A percentile compares a stretch with the other conserved stretches of the same genome.
These are phyloP conservation scores for Phialophora verrucosa DNA, from an alignment of 2,329 filamentous ascomycete genomes.

Conservation along the genomic window DNA sequence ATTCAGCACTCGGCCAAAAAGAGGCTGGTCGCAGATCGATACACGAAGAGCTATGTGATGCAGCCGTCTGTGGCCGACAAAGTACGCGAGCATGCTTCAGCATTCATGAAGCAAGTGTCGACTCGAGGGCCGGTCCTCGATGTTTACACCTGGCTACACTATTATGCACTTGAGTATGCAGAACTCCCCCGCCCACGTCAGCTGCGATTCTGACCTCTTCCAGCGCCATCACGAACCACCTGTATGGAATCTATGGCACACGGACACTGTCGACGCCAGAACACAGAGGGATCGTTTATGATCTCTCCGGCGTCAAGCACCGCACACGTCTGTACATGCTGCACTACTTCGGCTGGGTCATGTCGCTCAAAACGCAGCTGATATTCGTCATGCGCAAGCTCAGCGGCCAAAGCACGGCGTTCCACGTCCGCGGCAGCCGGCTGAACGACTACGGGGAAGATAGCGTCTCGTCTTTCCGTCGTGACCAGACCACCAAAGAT, in stretches of 20 bases:
- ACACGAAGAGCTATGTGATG: conserved; percentile 71
- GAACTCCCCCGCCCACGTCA: conserved; percentile 1
- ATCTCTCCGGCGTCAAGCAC: conserved; percentile 29
- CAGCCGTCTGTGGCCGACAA: conserved; percentile 60
- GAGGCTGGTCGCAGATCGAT: conserved; percentile 68
- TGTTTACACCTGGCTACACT: conserved; percentile 63
- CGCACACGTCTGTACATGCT: conserved; percentile 28
- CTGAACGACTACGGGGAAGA: conserved; percentile 62
- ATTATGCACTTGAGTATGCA: conserved; percentile 70
- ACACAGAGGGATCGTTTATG: conserved; percentile 24
- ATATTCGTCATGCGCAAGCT: conserved; percentile 66
- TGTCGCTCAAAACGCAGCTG: conserved; percentile 44
- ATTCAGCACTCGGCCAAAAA: conserved; percentile 65
- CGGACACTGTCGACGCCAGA: conserved; percentile 18
- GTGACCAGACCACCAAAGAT: conserved; percentile 60
- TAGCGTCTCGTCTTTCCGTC: conserved; percentile 65
- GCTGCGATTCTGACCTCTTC: conserved; percentile 1
- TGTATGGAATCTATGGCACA: conserved; percentile 25
- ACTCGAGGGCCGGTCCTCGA: conserved; percentile 57
- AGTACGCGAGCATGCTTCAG: conserved; percentile 61
- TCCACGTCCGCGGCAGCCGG: conserved; percentile 47
- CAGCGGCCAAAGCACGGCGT: conserved; percentile 59
- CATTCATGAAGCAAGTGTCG: conserved; percentile 17
- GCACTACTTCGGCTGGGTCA: conserved; percentile 22
- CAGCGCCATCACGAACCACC: conserved; percentile 28